Base-by-base conservation (phyloP, 2,329 filamentous ascomycete species). In the Teratosphaeria epicoccoides region DNA sequence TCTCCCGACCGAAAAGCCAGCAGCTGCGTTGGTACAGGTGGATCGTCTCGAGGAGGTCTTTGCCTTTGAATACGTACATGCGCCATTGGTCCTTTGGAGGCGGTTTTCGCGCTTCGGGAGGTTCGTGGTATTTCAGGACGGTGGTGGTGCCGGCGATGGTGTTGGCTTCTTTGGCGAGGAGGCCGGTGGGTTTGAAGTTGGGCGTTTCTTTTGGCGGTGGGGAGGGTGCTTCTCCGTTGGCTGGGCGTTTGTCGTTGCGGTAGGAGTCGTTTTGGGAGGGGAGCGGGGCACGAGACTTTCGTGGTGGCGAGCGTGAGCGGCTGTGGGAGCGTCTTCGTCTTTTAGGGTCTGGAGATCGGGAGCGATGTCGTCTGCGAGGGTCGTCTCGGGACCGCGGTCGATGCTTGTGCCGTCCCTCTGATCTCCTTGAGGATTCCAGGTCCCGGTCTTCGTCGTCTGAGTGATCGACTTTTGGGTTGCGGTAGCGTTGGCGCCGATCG, bases 61-160 rank as follows among this genome's bases (percentile, higher is more conserved):
- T 72, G 24, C 78, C 69, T 65, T 95, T 95, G 78, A 98, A 98
- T 22, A 96, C 80, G 66, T 94, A 97, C 46, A 98, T 74, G 54
- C 87, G 87, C 91, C 91, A 98, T 52, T 81, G 73, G 59, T 93
- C 83, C 50, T 82, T 84, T 0, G 84, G 65, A 0, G 90, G 78
- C 0, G 93, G 88, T 61, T 95, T 95, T 53, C 93, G 85, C 47
- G 91, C 88, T 73, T 98, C 93, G 10, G 88, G 74, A 1, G 93
- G 93, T 70, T 98, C 93, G 71, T 96, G 87, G 69, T 98, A 98
- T 73, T 97, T 97, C 46, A 98, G 79, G 2, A 88, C 82, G 50
- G 95, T 83, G 22, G 79, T 78, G 3, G 83, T 85, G 52, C 87
- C 88, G 9, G 80, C 80, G 56, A 94, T 82, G 6, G 82, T 82